Evolutionary conservation across 768 basidiomycete genomes (phyloP).

Genomic region (Termitomyces sp.): DNA sequence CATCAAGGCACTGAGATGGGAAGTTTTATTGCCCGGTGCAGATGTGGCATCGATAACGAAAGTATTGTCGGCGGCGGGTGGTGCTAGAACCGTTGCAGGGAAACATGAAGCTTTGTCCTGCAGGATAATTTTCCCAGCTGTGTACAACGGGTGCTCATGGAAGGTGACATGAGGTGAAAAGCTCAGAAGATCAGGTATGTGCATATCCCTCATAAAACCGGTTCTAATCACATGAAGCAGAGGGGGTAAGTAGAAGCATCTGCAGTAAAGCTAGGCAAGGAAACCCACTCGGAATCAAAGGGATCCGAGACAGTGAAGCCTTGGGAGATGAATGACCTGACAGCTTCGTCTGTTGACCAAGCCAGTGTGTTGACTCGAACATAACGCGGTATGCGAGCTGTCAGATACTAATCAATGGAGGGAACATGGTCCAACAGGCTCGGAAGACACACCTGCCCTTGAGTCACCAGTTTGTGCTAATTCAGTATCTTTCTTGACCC

Average conservation of each 20-base stretch:
- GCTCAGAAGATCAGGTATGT: conserved; percentile 76
- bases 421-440: background rate
- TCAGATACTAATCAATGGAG: conserved; percentile 8
- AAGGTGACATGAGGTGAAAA: conserved; percentile 67
- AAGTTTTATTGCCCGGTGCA: conserved; percentile 98
- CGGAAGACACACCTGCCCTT: conserved; percentile 48
- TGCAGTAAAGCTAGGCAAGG: conserved; percentile 1
- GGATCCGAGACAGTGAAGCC: conserved; percentile 54
- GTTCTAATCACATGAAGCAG: conserved; percentile 32
- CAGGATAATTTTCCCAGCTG: conserved; percentile 77
- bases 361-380: conserved; percentile 73
- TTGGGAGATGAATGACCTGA: conserved; percentile 45
- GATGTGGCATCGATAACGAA: conserved; percentile 91
- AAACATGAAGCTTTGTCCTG: conserved; percentile 99
- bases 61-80: conserved; percentile 46
- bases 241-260: conserved; percentile 4
- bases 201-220: conserved; percentile 67
- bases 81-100: conserved; percentile 82
- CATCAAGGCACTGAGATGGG: conserved; percentile 89
- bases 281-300: conserved; percentile 44
- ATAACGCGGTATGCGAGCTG: conserved; percentile 78
- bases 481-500: conserved; percentile 58
- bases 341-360: conserved; percentile 63
- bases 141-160: conserved; percentile 68
- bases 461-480: conserved; percentile 58